Conservation (phyloP, 257 asterid genomes). For the Penstemon barbatus region DNA sequence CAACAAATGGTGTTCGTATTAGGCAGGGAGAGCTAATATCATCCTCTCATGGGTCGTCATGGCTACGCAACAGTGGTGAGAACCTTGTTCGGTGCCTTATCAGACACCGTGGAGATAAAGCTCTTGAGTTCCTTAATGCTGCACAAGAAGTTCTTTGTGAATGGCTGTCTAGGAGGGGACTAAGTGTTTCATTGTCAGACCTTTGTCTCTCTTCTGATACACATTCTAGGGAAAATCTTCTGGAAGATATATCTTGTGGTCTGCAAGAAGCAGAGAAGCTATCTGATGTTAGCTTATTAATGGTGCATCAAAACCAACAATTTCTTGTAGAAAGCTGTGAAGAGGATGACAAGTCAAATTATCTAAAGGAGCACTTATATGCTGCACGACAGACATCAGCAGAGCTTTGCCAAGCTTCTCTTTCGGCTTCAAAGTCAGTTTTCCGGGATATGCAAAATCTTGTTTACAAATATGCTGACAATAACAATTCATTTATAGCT, state of each 20-base stretch:
- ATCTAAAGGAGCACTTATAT: slow-evolving; percentile 40
- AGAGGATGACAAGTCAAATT: slow-evolving; percentile 35
- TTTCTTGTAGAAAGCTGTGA: slow-evolving; percentile 58
- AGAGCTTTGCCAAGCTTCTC: slow-evolving; percentile 63
- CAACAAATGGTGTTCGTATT: slow-evolving; percentile 52
- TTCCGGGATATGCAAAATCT: slow-evolving; percentile 68
- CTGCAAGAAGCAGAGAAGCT: slow-evolving; percentile 72
- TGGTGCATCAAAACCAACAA: slow-evolving; percentile 54
- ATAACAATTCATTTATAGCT: slow-evolving; percentile 58
- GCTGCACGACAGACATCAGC: slow-evolving; percentile 56
- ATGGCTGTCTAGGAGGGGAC: slow-evolving; percentile 81
- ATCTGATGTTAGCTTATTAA: slow-evolving; percentile 49
- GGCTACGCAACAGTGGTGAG: slow-evolving; percentile 64
- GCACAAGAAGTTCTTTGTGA: slow-evolving; percentile 83
- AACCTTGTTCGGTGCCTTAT: slow-evolving; percentile 63
- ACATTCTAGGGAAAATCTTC: slow-evolving; percentile 56
- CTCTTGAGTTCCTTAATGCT: slow-evolving; percentile 51
- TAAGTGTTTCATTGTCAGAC: slow-evolving; percentile 83
- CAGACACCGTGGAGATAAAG: slow-evolving; percentile 43
- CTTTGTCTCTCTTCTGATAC: slow-evolving; percentile 67
- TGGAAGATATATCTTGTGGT: slow-evolving; percentile 70
- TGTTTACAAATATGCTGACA: slow-evolving; percentile 57
- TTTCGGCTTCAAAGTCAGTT: slow-evolving; percentile 67
- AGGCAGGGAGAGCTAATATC: slow-evolving; percentile 67
- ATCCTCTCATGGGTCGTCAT: slow-evolving; percentile 61